A percentile compares a stretch with the other conserved stretches of the same genome.
phyloP scores from a whole-genome alignment of 306 rosid species.

The Pterocarpus santalinus region DNA sequence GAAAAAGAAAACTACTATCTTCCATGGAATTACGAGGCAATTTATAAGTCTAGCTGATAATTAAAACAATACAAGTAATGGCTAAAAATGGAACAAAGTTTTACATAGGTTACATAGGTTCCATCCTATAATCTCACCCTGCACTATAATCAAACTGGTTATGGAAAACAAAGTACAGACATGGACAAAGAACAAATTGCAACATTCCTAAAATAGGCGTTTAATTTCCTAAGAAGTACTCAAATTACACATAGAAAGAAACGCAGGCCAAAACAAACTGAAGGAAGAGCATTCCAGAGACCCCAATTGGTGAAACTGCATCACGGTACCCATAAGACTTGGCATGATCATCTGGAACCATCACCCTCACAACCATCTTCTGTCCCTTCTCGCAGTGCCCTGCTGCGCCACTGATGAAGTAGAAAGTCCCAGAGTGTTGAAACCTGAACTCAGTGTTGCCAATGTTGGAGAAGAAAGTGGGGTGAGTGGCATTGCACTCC shows the following conservation, averaged over 20 bases:
- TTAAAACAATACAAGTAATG: background rate
- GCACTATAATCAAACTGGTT: background rate
- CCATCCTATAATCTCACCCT: background rate
- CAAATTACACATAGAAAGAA: slow-evolving; percentile 28
- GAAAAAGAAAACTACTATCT: no score
- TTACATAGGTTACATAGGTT: background rate
- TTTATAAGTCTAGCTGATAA: background rate
- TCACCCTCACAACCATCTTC: slow-evolving; percentile 75
- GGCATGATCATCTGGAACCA: slow-evolving; percentile 40
- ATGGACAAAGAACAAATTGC: background rate
- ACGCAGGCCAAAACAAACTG: slow-evolving; percentile 43
- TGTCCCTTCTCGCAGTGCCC: slow-evolving; percentile 88
- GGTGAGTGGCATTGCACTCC: slow-evolving; percentile 78
- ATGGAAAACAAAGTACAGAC: background rate
- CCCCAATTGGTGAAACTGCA: slow-evolving; percentile 29
- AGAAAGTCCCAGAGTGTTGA: slow-evolving; percentile 66
- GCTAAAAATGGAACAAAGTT: background rate
- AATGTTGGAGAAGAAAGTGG: slow-evolving; percentile 72
- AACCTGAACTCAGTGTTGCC: slow-evolving; percentile 66
- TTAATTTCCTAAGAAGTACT: slow-evolving; percentile 19
- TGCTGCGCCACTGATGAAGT: slow-evolving; percentile 83
- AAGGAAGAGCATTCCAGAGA: slow-evolving; percentile 37
- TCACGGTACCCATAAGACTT: slow-evolving; percentile 46
- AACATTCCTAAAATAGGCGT: background rate
- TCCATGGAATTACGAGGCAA: background rate